Conservation (phyloP, 2,329 filamentous ascomycete species). For the Pseudogymnoascus sp. region DNA sequence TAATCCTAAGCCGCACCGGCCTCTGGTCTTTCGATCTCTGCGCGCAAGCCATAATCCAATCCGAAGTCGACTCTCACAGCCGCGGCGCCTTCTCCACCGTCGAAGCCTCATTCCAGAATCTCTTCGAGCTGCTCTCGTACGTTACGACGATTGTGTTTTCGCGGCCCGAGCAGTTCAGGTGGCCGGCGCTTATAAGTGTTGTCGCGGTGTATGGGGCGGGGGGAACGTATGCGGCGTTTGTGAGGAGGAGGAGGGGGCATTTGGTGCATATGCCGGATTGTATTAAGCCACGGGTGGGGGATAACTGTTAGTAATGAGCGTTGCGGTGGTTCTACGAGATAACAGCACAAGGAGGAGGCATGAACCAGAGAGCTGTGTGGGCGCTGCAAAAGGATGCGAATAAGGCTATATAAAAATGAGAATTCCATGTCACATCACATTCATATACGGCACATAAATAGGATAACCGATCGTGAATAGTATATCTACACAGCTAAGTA, state of each 20-base stretch:
- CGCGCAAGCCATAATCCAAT: constrained; percentile 35
- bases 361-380: constrained; percentile 17
- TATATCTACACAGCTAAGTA: constrained; percentile 1
- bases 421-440: neutral
- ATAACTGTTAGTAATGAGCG: too few relatives aligned
- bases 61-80: constrained; percentile 24
- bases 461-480: constrained; percentile 3
- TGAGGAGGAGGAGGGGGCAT: constrained; percentile 28
- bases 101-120: constrained; percentile 29
- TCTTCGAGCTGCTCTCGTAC: constrained; percentile 31
- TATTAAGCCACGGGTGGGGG: too few relatives aligned
- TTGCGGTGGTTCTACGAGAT: neutral
- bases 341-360: neutral
- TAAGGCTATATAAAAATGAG: neutral
- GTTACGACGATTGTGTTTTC: constrained; percentile 29
- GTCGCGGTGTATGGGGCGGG: constrained; percentile 24
- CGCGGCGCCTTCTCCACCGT: constrained; percentile 33
- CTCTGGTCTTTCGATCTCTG: constrained; percentile 33
- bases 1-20: constrained; percentile 31
- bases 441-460: neutral
- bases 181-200: constrained; percentile 29
- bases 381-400: constrained; percentile 6
- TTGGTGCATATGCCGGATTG: constrained; percentile 23
- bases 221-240: constrained; percentile 28
- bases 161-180: constrained; percentile 28